Evolutionary conservation across 2,329 filamentous ascomycete species (phyloP).

Genomic region (Cladophialophora carrionii): DNA sequence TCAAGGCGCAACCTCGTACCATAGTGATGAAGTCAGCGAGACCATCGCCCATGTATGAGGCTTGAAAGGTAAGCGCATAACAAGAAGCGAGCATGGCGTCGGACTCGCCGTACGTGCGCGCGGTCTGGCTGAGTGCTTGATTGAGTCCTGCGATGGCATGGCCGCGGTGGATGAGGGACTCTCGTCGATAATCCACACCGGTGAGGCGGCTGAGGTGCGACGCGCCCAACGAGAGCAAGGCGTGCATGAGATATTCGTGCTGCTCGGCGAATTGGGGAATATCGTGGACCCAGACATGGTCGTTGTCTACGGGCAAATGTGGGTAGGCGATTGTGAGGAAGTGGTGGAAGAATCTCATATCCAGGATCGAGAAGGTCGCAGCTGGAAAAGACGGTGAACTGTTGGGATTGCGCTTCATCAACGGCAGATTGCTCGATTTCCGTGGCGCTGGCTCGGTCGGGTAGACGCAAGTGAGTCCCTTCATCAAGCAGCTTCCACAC

Average conservation of each 20-base stretch:
- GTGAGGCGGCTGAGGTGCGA: constrained; percentile 59
- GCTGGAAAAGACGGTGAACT: constrained; percentile 32
- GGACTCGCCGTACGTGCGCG: constrained; percentile 35
- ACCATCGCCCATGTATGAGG: constrained; percentile 44
- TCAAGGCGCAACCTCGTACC: constrained; percentile 43
- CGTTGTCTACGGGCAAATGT: constrained; percentile 66
- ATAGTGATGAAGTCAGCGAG: constrained; percentile 44
- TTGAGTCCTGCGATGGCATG: constrained; percentile 68
- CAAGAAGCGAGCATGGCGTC: constrained; percentile 43
- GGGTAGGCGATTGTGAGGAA: constrained; percentile 60
- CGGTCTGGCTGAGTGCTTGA: constrained; percentile 49
- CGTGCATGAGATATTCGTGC: constrained; percentile 71
- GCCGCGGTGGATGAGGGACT: constrained; percentile 66
- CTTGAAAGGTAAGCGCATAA: constrained; percentile 44
- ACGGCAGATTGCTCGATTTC: constrained; percentile 28
- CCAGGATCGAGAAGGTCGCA: constrained; percentile 48
- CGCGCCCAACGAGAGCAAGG: constrained; percentile 68
- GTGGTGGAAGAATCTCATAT: constrained; percentile 59
- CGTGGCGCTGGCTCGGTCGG: constrained; percentile 27
- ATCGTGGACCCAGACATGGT: constrained; percentile 68
- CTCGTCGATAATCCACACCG: constrained; percentile 55
- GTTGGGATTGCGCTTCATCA: constrained; percentile 35
- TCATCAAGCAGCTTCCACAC: constrained; percentile 46
- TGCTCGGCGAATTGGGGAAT: constrained; percentile 70
- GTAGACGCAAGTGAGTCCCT: constrained; percentile 43